Percentiles rank a stretch among this genome's conserved stretches.
Evolutionary conservation across 371 early-diverging fungal species (phyloP).

Genomic region (Zopfochytrium polystomum): DNA sequence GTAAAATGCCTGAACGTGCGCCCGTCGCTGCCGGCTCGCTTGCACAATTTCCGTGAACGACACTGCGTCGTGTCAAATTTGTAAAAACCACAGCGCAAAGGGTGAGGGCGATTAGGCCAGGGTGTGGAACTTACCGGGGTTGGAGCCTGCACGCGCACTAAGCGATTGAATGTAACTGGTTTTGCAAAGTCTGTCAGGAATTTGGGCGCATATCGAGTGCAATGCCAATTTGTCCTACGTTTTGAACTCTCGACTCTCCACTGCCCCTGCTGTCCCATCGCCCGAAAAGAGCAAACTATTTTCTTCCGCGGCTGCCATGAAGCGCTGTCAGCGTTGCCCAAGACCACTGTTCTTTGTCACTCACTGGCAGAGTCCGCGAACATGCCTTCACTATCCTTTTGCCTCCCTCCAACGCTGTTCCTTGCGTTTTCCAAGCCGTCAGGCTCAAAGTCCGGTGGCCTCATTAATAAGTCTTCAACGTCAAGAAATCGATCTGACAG

Average conservation of each 20-base stretch:
- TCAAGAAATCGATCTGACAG: too few species aligned
- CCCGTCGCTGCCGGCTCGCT: neutral
- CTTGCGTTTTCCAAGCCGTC: too few species aligned
- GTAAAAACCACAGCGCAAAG: too few species aligned
- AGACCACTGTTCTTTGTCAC: neutral
- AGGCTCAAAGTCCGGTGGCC: too few species aligned
- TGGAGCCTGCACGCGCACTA: neutral
- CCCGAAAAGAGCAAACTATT: neutral
- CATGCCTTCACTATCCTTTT: neutral
- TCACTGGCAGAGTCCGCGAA: neutral
- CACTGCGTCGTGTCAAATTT: neutral
- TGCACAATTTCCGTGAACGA: neutral
- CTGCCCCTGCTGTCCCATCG: neutral
- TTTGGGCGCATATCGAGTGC: neutral
- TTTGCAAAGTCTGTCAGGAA: neutral
- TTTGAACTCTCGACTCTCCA: neutral
- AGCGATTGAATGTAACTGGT: neutral
- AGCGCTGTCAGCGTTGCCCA: neutral
- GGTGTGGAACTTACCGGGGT: neutral
- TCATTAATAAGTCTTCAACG: too few species aligned
- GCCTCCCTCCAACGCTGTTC: neutral
- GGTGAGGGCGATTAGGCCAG: too few species aligned
- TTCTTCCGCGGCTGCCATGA: neutral
- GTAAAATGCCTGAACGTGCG: neutral
- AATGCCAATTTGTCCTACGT: neutral